Conservation (phyloP, 176 grass and related monocot genomes). For the Panicum miliaceum region DNA sequence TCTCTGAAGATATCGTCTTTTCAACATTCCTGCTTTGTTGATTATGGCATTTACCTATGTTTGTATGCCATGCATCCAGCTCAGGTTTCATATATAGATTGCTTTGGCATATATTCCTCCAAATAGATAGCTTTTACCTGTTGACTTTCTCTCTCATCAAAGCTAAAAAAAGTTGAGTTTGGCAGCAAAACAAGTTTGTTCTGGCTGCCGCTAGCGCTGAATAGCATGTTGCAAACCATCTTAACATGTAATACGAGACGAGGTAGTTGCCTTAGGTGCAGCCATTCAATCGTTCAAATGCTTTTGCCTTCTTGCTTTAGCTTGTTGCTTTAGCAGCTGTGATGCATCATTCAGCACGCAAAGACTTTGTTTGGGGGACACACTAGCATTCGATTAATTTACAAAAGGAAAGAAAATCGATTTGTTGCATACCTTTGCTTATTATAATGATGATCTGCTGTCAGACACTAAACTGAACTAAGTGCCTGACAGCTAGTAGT, state of each 20-base stretch:
- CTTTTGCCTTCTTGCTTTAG: background rate
- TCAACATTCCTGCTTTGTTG: background rate
- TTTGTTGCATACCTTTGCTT: background rate
- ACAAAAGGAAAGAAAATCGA: background rate
- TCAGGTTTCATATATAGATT: background rate
- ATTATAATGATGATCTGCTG: constrained; percentile 1
- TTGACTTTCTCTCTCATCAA: background rate
- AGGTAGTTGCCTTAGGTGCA: constrained; percentile 23
- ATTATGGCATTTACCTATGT: background rate
- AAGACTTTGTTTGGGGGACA: constrained; percentile 22
- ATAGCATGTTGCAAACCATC: background rate
- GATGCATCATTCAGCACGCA: constrained; percentile 43
- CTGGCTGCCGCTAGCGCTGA: background rate
- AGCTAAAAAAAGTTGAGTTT: constrained; percentile 21
- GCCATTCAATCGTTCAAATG: constrained; percentile 3
- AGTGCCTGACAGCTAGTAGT: background rate
- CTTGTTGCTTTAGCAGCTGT: constrained; percentile 28
- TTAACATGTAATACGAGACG: constrained; percentile 8
- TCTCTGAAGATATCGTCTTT: background rate
- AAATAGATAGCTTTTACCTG: background rate
- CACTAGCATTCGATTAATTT: background rate
- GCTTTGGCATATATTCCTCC: background rate
- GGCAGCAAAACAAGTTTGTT: background rate
- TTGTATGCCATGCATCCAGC: constrained; percentile 1
- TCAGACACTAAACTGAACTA: background rate